Evolutionary conservation across 345 rosid species (phyloP), one percentile per base, ranked within the genome.

Genomic region (Nephelium lappaceum): DNA sequence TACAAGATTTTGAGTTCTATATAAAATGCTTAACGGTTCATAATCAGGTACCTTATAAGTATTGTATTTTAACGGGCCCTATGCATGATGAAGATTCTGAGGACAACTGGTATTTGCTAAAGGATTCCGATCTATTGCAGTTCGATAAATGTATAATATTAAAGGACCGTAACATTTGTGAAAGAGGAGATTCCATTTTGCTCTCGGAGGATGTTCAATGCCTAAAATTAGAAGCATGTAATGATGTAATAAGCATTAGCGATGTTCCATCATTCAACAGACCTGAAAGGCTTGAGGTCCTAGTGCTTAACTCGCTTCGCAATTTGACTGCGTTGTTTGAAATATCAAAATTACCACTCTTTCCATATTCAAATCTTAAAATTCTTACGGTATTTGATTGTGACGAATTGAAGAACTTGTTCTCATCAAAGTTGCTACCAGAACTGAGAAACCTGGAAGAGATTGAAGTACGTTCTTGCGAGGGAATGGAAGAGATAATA

Each of bases 201-300:
- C 45, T 53, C 23, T 21, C 25, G 0, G n/a, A 18, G 36, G 75
- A 57, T 18, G 75, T 71, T 31, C 74, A 71, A 8, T 0, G 2
- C 15, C 18, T 71, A 53, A 0, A 0, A 0, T 45, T 49, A 11
- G 21, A 0, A 0, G 1, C 1, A 0, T 7, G 31, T 8, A 0
- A 0, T 5, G 21, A 23, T 4, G 9, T 70, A 14, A 47, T 5
- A 47, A 51, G 39, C 23, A 47, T 71, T 25, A 71, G 18, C 0
- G 61, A 49, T 49, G 4, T 71, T 51, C 27, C 53, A 5, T 24
- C 23, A 7, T 8, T 45, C 51, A 45, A 45, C 51, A 45, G 8
- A 45, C 51, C 6, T 0, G 11, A 45, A 45, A 45, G 12, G 12
- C 51, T 45, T 45, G 12, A 45, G 51, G 5, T 2, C 12, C 51